Evolutionary conservation across 2,329 filamentous ascomycete species (phyloP).

Genomic region (Xylariaceae sp.): DNA sequence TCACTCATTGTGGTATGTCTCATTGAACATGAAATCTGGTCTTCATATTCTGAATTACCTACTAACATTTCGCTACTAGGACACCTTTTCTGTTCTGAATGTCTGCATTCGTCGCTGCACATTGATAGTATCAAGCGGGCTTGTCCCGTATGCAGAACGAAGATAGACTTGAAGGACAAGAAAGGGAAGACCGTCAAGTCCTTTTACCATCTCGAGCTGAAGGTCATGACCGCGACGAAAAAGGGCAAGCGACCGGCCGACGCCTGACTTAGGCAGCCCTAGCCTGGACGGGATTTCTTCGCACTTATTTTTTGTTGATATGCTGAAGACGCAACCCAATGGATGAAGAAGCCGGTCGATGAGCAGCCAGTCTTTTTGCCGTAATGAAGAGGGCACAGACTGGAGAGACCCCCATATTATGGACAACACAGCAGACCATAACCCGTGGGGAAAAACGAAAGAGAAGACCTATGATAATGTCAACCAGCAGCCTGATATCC

Average conservation of each 20-base stretch:
- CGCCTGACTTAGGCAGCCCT: slow-evolving; percentile 5
- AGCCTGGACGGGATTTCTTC: not conserved
- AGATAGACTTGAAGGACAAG: slow-evolving; percentile 46
- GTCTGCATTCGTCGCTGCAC: slow-evolving; percentile 55
- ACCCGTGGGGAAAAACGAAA: not conserved
- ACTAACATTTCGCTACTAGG: slow-evolving; percentile 37
- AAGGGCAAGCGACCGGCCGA: slow-evolving; percentile 43
- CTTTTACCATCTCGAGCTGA: slow-evolving; percentile 57
- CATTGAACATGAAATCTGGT: not conserved
- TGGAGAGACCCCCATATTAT: not conserved
- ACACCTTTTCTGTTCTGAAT: slow-evolving; percentile 60
- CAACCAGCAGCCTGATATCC: too few relatives aligned
- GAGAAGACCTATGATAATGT: not conserved
- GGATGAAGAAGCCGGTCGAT: not conserved
- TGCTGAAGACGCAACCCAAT: slow-evolving; percentile 18
- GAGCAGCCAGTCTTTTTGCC: not conserved
- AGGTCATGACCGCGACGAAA: slow-evolving; percentile 53
- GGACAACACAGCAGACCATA: not conserved
- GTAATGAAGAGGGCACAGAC: not conserved
- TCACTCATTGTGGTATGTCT: slow-evolving; percentile 61
- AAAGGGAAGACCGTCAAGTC: slow-evolving; percentile 40
- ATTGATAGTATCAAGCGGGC: slow-evolving; percentile 51
- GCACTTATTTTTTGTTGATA: not conserved
- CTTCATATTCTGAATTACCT: not conserved
- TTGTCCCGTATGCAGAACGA: slow-evolving; percentile 60